Conservation (phyloP, 2,329 filamentous ascomycete species). For the Achaetomium macrosporum region DNA sequence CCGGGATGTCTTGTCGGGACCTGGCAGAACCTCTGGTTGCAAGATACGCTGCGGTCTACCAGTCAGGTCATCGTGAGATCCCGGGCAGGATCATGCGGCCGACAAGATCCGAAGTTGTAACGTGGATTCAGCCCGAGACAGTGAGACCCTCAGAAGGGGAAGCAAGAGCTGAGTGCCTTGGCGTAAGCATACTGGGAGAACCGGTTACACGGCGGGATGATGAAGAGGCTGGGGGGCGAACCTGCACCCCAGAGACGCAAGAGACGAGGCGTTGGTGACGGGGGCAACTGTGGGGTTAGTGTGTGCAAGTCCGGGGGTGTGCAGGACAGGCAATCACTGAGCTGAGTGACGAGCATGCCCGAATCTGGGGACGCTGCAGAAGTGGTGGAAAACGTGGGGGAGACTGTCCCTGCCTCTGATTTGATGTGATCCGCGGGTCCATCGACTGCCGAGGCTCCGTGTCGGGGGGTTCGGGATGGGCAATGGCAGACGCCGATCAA, state of each 20-base stretch:
- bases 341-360: not conserved
- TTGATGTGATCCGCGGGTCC: not conserved
- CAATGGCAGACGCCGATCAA: not conserved
- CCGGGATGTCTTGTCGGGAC: conserved; percentile 18
- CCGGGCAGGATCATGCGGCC: conserved; percentile 20
- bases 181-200: conserved; percentile 13
- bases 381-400: conserved; percentile 5
- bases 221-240: conserved; percentile 12
- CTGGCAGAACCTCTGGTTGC: conserved; percentile 18
- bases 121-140: not conserved
- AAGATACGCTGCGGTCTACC: conserved; percentile 9
- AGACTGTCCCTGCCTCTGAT: not conserved
- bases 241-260: conserved; percentile 15
- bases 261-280: conserved; percentile 13
- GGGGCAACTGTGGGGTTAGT: conserved; percentile 14
- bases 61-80: conserved; percentile 4
- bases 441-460: not conserved
- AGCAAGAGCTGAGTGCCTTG: not conserved
- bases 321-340: too few relatives aligned
- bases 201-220: conserved; percentile 17
- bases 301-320: too few relatives aligned
- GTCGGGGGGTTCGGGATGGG: not conserved
- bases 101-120: conserved; percentile 11
- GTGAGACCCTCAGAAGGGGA: not conserved
- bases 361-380: conserved; percentile 5